Evolutionary conservation across 768 basidiomycete species (phyloP).

Genomic region (Lactifluus rugatus): DNA sequence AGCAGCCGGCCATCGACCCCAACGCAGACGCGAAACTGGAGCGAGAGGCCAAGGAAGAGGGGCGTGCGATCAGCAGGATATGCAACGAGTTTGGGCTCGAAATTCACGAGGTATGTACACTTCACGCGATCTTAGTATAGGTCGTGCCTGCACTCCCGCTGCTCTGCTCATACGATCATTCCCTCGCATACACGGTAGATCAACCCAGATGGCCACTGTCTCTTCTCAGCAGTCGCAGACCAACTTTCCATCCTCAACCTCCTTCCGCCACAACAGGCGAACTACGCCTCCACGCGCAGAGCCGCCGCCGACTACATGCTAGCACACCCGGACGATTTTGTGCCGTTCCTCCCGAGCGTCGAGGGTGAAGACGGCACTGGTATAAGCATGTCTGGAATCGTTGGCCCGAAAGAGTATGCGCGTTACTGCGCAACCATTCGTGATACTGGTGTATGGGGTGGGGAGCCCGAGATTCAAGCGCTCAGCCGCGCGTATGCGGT

Average conservation of each 20-base stretch:
- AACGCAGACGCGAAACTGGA: conserved; percentile 50
- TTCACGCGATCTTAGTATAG: not conserved
- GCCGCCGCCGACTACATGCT: conserved; percentile 77
- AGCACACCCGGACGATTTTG: conserved; percentile 77
- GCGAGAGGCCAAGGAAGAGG: conserved; percentile 60
- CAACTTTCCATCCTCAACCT: conserved; percentile 72
- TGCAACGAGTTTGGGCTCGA: conserved; percentile 59
- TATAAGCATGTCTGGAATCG: conserved; percentile 56
- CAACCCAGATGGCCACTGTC: conserved; percentile 91
- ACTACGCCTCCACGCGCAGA: conserved; percentile 49
- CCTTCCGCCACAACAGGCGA: conserved; percentile 46
- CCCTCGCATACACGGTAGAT: conserved; percentile 42
- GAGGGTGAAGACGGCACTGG: conserved; percentile 62
- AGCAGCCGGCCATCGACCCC: conserved; percentile 42
- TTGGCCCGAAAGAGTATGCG: conserved; percentile 55
- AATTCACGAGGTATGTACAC: conserved; percentile 46
- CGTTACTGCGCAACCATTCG: conserved; percentile 71
- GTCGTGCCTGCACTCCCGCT: no score
- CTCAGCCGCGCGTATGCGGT: conserved; percentile 70
- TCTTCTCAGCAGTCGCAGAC: conserved; percentile 90
- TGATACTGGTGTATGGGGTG: conserved; percentile 90
- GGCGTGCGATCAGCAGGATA: conserved; percentile 48
- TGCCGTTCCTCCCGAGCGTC: conserved; percentile 80
- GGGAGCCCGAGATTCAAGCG: conserved; percentile 93
- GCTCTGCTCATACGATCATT: not conserved